Percentiles rank a stretch among this genome's conserved stretches.
Conservation (phyloP, 805 yeast species). For the Pichia californica region DNA sequence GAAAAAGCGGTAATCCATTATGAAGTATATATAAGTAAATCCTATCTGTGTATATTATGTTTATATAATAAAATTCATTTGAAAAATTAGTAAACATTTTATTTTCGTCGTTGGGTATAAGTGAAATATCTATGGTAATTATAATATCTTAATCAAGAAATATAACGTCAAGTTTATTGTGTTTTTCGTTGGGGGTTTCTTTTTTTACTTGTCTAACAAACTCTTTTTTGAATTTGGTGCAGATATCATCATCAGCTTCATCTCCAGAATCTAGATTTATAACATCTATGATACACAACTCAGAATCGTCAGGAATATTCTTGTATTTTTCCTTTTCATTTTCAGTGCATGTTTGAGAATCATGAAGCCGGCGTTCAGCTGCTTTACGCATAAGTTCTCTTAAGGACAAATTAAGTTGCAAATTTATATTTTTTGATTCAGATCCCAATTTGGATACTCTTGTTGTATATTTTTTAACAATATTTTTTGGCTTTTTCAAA, state of each 20-base stretch:
- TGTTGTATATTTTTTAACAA: constrained; percentile 35
- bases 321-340: constrained; percentile 17
- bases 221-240: background rate
- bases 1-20: constrained; percentile 32
- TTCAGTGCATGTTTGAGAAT: constrained; percentile 41
- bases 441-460: constrained; percentile 34
- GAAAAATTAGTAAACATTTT: too few species aligned
- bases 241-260: background rate
- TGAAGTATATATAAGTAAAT: constrained; percentile 5
- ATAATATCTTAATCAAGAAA: constrained; percentile 8
- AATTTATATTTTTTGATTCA: constrained; percentile 1
- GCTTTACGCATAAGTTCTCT: constrained; percentile 51
- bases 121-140: too few species aligned
- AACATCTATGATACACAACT: constrained; percentile 33
- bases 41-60: too few species aligned
- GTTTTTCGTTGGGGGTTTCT: background rate
- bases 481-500: constrained; percentile 34
- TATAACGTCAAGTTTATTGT: background rate
- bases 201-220: background rate
- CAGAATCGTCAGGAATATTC: constrained; percentile 39
- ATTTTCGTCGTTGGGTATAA: too few species aligned
- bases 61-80: too few species aligned
- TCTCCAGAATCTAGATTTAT: constrained; percentile 15
- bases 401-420: constrained; percentile 15
- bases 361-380: constrained; percentile 53